phyloP scores from a whole-genome alignment of 2,329 filamentous ascomycete genomes.

The Aplosporella prunicola region DNA sequence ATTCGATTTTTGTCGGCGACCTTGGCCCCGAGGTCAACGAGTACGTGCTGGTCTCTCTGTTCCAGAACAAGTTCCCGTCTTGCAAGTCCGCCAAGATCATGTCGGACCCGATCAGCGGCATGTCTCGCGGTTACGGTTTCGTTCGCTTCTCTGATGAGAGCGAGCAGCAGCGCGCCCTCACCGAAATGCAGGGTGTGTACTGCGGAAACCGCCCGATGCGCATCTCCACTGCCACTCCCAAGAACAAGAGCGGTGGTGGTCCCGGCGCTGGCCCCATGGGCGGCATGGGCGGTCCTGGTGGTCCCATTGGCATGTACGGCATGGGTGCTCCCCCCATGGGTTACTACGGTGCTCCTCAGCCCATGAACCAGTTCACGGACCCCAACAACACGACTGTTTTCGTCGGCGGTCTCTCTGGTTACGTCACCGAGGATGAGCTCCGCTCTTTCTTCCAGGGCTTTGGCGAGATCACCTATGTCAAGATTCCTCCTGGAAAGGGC shows the following conservation, averaged over 20 bases:
- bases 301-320: constrained; percentile 54
- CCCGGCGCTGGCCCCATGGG: constrained; percentile 46
- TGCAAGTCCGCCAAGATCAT: constrained; percentile 99
- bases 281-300: constrained; percentile 36
- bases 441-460: constrained; percentile 99
- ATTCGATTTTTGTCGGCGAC: constrained; percentile 94
- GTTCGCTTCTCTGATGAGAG: constrained; percentile 93
- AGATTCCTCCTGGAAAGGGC: constrained; percentile 98
- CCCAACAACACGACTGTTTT: constrained; percentile 99
- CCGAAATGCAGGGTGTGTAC: constrained; percentile 99
- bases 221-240: constrained; percentile 93
- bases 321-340: constrained; percentile 61
- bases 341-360: constrained; percentile 59
- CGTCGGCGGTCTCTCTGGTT: constrained; percentile 90
- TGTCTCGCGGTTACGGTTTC: constrained; percentile 96
- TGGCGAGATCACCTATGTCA: constrained; percentile 98
- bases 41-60: constrained; percentile 92
- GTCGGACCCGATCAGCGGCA: constrained; percentile 95
- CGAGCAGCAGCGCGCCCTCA: constrained; percentile 90
- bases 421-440: constrained; percentile 98
- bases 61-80: constrained; percentile 90
- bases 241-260: constrained; percentile 61
- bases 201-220: constrained; percentile 98
- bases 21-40: constrained; percentile 97
- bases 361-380: constrained; percentile 99